A percentile compares a stretch with the other conserved stretches of the same genome.
These are phyloP conservation scores for Eucalyptus cloeziana DNA, from an alignment of 345 rosid species.

Conservation along the genomic window DNA sequence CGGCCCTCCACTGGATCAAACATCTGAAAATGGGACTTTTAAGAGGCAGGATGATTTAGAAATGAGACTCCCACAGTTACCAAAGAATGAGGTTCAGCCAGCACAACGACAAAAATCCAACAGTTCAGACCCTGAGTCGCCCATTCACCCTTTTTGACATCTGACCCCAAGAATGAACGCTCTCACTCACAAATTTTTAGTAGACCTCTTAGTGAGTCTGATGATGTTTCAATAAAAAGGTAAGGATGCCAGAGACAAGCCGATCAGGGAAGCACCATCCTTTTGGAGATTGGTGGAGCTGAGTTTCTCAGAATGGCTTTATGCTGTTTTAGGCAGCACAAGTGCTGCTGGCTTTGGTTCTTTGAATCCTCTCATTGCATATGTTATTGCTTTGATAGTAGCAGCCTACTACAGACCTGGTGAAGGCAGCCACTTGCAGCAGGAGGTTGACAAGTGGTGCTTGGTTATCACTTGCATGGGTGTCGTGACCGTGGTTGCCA, in stretches of 20 bases:
- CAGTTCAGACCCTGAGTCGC: constrained; percentile 86
- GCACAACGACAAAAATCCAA: constrained; percentile 39
- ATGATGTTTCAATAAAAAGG: constrained; percentile 40
- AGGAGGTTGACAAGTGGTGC: constrained; percentile 92
- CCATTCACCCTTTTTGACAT: constrained; percentile 89
- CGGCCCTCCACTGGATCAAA: constrained; percentile 56
- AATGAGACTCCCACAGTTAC: no score
- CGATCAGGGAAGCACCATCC: constrained; percentile 55
- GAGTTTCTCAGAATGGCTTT: constrained; percentile 95
- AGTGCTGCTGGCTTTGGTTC: constrained; percentile 98
- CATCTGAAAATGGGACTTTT: constrained; percentile 55
- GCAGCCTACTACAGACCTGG: constrained; percentile 47
- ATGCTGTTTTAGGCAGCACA: constrained; percentile 85
- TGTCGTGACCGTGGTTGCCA: constrained; percentile 85
- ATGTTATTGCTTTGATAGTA: constrained; percentile 75
- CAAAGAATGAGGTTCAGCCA: constrained; percentile 65
- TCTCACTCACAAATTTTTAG: constrained; percentile 94
- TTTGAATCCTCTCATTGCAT: constrained; percentile 93
- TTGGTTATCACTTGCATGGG: constrained; percentile 96
- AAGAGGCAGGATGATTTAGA: no score
- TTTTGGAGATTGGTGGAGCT: constrained; percentile 91
- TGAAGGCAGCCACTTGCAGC: constrained; percentile 29
- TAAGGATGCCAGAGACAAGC: constrained; percentile 33
- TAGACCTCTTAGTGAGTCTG: constrained; percentile 74
- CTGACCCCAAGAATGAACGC: constrained; percentile 88